Conservation (phyloP, 176 grass and related monocot species). For the Calamus simplicifolius region DNA sequence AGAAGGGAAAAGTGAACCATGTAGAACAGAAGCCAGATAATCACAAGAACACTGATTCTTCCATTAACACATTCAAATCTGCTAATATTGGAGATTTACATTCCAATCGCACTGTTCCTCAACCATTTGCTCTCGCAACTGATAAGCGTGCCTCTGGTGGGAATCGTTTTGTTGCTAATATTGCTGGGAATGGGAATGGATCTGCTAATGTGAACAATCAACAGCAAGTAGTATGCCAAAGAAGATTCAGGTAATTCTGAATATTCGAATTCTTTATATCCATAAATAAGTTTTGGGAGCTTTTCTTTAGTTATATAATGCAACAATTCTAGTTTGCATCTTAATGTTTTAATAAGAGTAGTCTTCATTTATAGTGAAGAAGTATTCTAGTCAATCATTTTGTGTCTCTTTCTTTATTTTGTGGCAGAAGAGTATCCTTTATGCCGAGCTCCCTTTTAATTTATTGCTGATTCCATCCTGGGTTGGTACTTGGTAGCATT, state of each 20-base stretch:
- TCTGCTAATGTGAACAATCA: conserved; percentile 27
- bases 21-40: conserved; percentile 6
- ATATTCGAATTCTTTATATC: not conserved
- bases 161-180: conserved; percentile 30
- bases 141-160: conserved; percentile 53
- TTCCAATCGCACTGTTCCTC: conserved; percentile 36
- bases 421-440: too few species aligned
- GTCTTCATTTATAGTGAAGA: too few species aligned
- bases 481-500: too few species aligned
- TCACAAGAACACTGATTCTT: conserved; percentile 11
- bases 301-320: too few species aligned
- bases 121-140: conserved; percentile 47
- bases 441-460: too few species aligned
- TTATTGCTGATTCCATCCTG: too few species aligned
- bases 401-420: too few species aligned
- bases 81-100: conserved; percentile 30
- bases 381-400: too few species aligned
- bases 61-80: conserved; percentile 29
- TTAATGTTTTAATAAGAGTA: too few species aligned
- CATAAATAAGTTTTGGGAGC: not conserved
- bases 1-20: conserved; percentile 20
- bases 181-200: conserved; percentile 29
- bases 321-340: too few species aligned
- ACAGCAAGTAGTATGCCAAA: conserved; percentile 32
- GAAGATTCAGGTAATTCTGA: conserved; percentile 4